Percentiles rank a stretch among this genome's conserved stretches.
These are phyloP conservation scores for Pichia occidentalis DNA, from an alignment of 805 yeast species.

Conservation along the genomic window DNA sequence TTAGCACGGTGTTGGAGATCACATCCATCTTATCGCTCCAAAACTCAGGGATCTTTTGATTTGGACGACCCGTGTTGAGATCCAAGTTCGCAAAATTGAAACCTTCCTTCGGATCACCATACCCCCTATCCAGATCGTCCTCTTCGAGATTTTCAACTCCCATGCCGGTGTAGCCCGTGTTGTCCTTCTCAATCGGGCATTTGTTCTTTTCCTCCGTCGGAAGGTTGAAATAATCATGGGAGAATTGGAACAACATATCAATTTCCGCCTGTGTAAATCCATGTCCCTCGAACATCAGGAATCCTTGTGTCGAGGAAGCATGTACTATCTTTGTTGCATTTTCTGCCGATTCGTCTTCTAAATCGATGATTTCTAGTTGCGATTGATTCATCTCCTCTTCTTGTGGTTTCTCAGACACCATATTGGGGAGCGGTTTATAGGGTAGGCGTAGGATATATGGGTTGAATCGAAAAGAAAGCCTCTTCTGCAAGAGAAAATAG, in stretches of 20 bases:
- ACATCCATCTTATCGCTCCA: constrained; percentile 34
- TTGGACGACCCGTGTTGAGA: constrained; percentile 40
- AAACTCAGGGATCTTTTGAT: constrained; percentile 46
- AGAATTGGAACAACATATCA: constrained; percentile 19
- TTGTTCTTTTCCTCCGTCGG: constrained; percentile 46
- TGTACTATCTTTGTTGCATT: constrained; percentile 35
- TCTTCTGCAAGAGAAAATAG: no score
- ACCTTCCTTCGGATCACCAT: constrained; percentile 48
- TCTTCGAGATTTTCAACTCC: constrained; percentile 39
- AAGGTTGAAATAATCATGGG: constrained; percentile 28
- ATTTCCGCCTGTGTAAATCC: constrained; percentile 41
- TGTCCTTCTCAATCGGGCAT: constrained; percentile 45
- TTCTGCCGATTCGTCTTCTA: constrained; percentile 25
- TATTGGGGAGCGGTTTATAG: neutral
- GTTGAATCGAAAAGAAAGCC: no score
- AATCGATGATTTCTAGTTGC: constrained; percentile 42
- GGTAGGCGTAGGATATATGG: no score
- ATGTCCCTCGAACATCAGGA: constrained; percentile 47
- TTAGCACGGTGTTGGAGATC: constrained; percentile 35
- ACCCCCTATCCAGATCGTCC: constrained; percentile 27
- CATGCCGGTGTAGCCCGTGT: constrained; percentile 37
- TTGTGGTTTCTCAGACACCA: neutral
- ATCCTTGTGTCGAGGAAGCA: constrained; percentile 47
- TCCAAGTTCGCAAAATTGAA: constrained; percentile 58
- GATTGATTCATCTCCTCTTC: constrained; percentile 9